These are phyloP conservation scores for Neostapfia colusana DNA, from an alignment of 176 grass and related monocot species.

Conservation along the genomic window DNA sequence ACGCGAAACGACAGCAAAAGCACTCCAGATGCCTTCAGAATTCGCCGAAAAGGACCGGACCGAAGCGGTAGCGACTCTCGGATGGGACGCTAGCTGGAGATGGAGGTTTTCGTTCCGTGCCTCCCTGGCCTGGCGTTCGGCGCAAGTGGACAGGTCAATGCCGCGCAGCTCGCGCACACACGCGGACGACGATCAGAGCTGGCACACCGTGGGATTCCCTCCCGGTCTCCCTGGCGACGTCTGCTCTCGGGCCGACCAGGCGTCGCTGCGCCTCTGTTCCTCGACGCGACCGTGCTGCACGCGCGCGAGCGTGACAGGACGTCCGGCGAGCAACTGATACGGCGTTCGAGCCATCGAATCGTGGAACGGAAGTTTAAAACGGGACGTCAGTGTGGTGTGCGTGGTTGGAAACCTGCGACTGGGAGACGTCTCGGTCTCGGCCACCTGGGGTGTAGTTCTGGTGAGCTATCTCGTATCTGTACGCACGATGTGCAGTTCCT, in stretches of 20 bases:
- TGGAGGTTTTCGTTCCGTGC: no score
- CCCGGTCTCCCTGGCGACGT: background rate
- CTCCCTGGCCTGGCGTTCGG: background rate
- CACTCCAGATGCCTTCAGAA: background rate
- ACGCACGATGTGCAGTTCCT: no score
- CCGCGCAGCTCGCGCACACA: background rate
- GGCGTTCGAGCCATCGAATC: background rate
- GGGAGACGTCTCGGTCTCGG: no score
- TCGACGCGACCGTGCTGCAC: constrained; percentile 14
- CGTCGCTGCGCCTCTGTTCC: constrained; percentile 12
- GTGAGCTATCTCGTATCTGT: no score
- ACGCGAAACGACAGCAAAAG: background rate
- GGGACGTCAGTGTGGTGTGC: background rate
- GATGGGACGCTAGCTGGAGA: no score
- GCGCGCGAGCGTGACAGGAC: constrained; percentile 11
- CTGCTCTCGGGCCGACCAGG: constrained; percentile 21
- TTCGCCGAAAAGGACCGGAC: background rate
- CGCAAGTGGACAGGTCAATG: constrained; percentile 24
- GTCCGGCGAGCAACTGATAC: background rate
- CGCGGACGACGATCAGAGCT: background rate
- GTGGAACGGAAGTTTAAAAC: background rate
- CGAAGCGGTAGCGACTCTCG: no score
- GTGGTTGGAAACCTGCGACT: background rate
- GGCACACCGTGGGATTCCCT: background rate
- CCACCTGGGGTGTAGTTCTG: no score